Evolutionary conservation across 768 basidiomycete species (phyloP), one percentile per base, ranked within the genome.

Genomic region (Boletus reticulatus): DNA sequence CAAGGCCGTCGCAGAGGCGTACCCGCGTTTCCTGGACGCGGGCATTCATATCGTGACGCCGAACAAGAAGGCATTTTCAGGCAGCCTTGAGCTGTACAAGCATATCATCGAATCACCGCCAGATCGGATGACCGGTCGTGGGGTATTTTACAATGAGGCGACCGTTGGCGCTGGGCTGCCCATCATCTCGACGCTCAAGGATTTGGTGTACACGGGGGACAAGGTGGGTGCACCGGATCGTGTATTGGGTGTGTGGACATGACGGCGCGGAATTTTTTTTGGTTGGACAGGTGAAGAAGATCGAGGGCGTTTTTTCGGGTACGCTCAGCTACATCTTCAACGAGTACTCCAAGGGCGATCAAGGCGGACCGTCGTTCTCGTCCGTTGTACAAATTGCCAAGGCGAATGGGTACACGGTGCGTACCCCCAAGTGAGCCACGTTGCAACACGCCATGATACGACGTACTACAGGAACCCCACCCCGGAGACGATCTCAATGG

Each of bases 261-360:
- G 53, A 55, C 24, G 17, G 27, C 0, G 14, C 24, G 11, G 14
- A 36, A 14, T 5, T 36, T 14, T n/a, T 27, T 48, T 32, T 22
- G 46, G 19, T 43, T 45, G 43, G 45, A 24, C 57, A 91, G 88
- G 77, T 96, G 58, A 75, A 79, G 64, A 96, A 92, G 78, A 92
- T 98, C 61, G 97, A 99, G 72, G 97, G 97, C 38, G 97, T 98
- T 20, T 92, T 99, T 72, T 94, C 92, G 6, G 97, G 97, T 10
- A 99, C 97, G 4, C 84, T 99, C 80, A 93, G 89, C 69, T 99
- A 98, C 76, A 98, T 99, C 75, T 99, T 99, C 81, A 98, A 98
- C 76, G 86, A 94, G 92, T 94, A 76, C 87, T 72, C 91, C 3
- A 87, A 84, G 5, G 85, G 83, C 2, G 78, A 80, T 44, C 74